A percentile compares a stretch with the other conserved stretches of the same genome.
Evolutionary conservation across 169 alveolate species (phyloP).

Genomic region (Eimeria falciformis): DNA sequence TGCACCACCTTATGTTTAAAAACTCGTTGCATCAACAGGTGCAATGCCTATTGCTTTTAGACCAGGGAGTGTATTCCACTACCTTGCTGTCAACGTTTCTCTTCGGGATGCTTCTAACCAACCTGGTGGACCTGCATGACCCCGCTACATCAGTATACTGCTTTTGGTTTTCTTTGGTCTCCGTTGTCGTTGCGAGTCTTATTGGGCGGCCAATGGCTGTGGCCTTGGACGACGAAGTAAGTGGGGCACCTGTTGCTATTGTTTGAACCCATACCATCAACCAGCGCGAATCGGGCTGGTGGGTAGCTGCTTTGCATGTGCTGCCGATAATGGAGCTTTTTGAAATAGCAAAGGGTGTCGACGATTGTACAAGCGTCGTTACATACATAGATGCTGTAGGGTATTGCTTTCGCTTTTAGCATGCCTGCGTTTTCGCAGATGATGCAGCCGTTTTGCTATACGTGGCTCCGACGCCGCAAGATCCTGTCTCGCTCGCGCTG

Average conservation of each 20-base stretch:
- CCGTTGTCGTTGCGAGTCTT: slow-evolving; percentile 40
- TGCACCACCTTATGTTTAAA: slow-evolving; percentile 40
- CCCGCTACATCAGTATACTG: slow-evolving; percentile 43
- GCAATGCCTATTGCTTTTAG: slow-evolving; percentile 55
- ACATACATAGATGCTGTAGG: no score
- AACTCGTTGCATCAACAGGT: slow-evolving; percentile 40
- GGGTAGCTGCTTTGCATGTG: no score
- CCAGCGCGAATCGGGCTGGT: no score
- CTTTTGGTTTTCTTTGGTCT: slow-evolving; percentile 51
- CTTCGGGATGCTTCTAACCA: slow-evolving; percentile 43
- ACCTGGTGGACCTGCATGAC: slow-evolving; percentile 35
- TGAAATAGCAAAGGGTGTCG: no score
- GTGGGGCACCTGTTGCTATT: not conserved
- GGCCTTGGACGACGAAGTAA: slow-evolving; percentile 50
- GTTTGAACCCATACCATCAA: no score
- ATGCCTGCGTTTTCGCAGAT: slow-evolving; percentile 44
- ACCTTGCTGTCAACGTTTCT: slow-evolving; percentile 34
- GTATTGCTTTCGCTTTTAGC: no score
- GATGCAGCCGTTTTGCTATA: slow-evolving; percentile 26
- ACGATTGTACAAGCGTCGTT: no score
- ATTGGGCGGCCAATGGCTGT: slow-evolving; percentile 53
- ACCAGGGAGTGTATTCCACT: slow-evolving; percentile 53
- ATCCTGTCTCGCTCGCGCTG: slow-evolving; percentile 32
- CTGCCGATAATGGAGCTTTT: no score
- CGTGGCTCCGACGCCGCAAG: slow-evolving; percentile 68